Conservation (phyloP, 305 asterid species). For the Fraxinus latifolia region DNA sequence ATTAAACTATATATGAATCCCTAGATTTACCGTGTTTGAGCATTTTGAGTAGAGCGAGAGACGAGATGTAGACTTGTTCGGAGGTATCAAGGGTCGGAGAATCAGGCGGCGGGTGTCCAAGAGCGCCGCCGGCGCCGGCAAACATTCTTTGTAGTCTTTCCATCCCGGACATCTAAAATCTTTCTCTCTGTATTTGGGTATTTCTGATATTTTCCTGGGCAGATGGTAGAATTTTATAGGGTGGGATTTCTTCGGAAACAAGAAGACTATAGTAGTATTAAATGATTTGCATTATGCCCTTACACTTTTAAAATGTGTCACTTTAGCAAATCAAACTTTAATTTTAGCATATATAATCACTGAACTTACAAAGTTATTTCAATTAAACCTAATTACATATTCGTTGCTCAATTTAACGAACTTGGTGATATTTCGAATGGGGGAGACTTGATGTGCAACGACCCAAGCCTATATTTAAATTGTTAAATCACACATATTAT, state of each 20-base stretch:
- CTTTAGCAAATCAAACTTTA: neutral
- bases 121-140: slow-evolving; percentile 94
- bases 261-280: neutral
- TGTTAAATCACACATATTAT: neutral
- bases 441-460: neutral
- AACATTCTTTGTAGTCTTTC: slow-evolving; percentile 92
- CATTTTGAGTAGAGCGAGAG: slow-evolving; percentile 91
- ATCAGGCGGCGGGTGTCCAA: slow-evolving; percentile 91
- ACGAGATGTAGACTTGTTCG: slow-evolving; percentile 96
- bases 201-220: neutral
- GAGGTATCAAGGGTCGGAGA: slow-evolving; percentile 90
- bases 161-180: slow-evolving; percentile 54
- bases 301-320: neutral
- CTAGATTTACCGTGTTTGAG: slow-evolving; percentile 91
- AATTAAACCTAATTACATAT: neutral
- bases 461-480: neutral
- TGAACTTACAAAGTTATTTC: neutral
- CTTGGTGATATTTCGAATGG: neutral
- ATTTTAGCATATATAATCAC: neutral
- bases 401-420: neutral
- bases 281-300: neutral
- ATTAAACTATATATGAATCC: slow-evolving; percentile 27
- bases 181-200: neutral
- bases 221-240: neutral
- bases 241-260: neutral